Conservation (phyloP, 441 rosid genomes). For the Jatropha podagrica region DNA sequence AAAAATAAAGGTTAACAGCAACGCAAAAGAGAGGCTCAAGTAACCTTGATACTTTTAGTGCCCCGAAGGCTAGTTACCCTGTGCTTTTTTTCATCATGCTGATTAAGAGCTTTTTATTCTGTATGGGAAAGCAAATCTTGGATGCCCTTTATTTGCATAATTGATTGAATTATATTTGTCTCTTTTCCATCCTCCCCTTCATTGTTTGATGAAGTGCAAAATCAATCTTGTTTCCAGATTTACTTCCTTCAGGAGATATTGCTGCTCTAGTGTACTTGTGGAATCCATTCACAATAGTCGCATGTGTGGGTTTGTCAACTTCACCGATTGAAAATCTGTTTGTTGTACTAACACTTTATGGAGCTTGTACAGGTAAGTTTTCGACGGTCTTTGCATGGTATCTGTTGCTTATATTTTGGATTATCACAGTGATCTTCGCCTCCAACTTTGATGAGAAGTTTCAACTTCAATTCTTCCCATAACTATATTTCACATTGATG, state of each 20-base stretch:
- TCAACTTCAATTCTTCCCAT: not conserved
- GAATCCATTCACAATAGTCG: constrained; percentile 87
- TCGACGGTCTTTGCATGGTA: constrained; percentile 13
- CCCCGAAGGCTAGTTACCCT: not conserved
- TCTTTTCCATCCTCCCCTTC: not conserved
- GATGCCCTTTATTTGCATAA: not conserved
- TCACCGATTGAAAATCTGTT: constrained; percentile 82
- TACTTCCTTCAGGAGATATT: constrained; percentile 65
- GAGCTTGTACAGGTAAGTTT: constrained; percentile 76
- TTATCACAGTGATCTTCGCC: not conserved
- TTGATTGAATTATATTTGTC: not conserved
- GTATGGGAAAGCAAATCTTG: not conserved
- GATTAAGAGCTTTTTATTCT: not conserved
- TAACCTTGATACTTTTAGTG: not conserved
- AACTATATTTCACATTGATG: not conserved
- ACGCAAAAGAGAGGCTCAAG: not conserved
- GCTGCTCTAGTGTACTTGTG: constrained; percentile 85
- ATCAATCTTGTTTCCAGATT: constrained; percentile 40
- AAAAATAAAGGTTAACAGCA: not conserved
- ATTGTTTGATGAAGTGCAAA: not conserved
- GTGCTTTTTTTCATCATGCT: not conserved
- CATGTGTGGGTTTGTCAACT: constrained; percentile 88
- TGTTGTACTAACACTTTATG: constrained; percentile 62
- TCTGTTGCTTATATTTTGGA: not conserved
- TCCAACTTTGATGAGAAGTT: not conserved